phyloP scores from a whole-genome alignment of 78 protist genomes.

The Monosiga brevicollis region DNA sequence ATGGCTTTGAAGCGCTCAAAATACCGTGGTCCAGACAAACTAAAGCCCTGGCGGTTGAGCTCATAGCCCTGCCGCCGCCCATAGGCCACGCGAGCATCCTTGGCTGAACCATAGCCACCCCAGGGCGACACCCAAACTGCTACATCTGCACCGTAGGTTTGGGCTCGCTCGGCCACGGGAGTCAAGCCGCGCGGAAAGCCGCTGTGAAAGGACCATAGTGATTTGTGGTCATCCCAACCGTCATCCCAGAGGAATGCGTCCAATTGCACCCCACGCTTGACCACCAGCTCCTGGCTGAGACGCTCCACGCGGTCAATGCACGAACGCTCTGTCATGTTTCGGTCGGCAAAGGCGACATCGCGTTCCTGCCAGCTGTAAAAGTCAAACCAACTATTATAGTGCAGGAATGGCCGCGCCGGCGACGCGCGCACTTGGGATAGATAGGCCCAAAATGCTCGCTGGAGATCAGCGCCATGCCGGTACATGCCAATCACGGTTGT shows the following conservation, averaged over 20 bases:
- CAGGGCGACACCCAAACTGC: not conserved
- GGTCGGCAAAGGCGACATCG: too few species aligned
- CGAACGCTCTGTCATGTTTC: too few species aligned
- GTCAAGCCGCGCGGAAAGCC: not conserved
- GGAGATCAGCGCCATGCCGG: too few species aligned
- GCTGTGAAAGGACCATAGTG: not conserved
- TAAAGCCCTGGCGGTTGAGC: not conserved
- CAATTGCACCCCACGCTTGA: not conserved
- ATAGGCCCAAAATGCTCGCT: too few species aligned
- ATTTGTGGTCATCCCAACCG: not conserved
- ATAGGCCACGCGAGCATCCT: not conserved
- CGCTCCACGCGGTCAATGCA: not conserved
- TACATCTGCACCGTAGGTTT: not conserved
- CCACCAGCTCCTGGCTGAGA: not conserved
- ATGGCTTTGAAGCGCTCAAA: not conserved
- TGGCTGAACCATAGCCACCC: not conserved
- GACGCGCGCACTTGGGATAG: too few species aligned
- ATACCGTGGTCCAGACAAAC: not conserved
- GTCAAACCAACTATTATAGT: too few species aligned
- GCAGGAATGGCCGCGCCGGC: too few species aligned
- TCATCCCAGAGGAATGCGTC: not conserved
- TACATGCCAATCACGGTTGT: too few species aligned
- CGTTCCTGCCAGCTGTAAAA: too few species aligned
- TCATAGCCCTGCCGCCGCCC: not conserved
- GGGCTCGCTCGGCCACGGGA: not conserved